A percentile compares a stretch with the other conserved stretches of the same genome.
Conservation (phyloP, 495 filamentous ascomycete genomes). For the Neurospora hispaniola region DNA sequence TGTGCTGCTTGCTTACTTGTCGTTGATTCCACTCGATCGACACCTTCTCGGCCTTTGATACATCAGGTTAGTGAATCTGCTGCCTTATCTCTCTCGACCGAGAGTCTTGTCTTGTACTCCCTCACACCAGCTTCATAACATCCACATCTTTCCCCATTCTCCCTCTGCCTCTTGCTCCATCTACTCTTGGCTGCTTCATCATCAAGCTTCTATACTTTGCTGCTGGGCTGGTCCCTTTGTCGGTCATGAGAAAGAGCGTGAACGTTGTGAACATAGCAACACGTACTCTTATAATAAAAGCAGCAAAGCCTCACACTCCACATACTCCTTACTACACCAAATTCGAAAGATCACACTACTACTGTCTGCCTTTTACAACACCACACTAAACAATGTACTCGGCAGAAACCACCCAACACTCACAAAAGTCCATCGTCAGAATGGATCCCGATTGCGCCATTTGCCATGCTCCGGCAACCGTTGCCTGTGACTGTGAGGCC, state of each 20-base stretch:
- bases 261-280: conserved; percentile 19
- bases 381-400: conserved; percentile 41
- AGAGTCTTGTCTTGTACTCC: conserved; percentile 7
- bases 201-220: conserved; percentile 1
- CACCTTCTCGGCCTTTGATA: conserved; percentile 23
- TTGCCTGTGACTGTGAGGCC: conserved; percentile 58
- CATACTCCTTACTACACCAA: conserved; percentile 18
- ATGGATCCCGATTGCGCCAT: conserved; percentile 66
- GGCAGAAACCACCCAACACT: conserved; percentile 28
- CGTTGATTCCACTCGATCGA: conserved; percentile 19
- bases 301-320: not conserved
- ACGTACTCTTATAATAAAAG: conserved; percentile 17
- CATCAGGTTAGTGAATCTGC: conserved; percentile 31
- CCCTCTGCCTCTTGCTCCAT: conserved; percentile 2
- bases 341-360: conserved; percentile 21
- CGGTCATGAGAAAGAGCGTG: conserved; percentile 24
- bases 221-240: conserved; percentile 23
- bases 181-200: not conserved
- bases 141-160: conserved; percentile 8
- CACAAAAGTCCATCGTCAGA: conserved; percentile 39
- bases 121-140: conserved; percentile 19
- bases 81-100: conserved; percentile 7
- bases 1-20: conserved; percentile 4
- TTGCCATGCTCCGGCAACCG: conserved; percentile 50
- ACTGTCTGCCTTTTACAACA: conserved; percentile 17